phyloP scores from a whole-genome alignment of 2,329 filamentous ascomycete species.

The Cercospora sp. region DNA sequence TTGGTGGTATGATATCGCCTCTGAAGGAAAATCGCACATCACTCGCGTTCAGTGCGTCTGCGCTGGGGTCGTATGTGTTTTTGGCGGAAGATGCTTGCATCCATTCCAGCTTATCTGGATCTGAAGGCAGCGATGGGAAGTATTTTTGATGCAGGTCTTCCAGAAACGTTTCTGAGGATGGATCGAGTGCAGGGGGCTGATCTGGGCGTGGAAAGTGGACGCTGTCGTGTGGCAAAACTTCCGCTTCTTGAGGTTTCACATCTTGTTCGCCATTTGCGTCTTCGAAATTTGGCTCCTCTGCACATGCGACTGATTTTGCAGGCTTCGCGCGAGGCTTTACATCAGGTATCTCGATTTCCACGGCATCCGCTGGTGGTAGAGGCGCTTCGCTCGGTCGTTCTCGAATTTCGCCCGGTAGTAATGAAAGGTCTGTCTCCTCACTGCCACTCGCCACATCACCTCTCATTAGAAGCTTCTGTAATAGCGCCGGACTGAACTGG shows the following conservation, averaged over 20 bases:
- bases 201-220: constrained; percentile 62
- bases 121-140: constrained; percentile 82
- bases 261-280: constrained; percentile 10
- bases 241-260: not conserved
- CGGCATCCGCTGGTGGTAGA: not conserved
- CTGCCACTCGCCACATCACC: constrained; percentile 71
- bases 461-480: constrained; percentile 73
- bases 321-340: constrained; percentile 17
- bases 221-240: constrained; percentile 27
- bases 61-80: constrained; percentile 79
- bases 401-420: not conserved
- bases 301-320: constrained; percentile 32
- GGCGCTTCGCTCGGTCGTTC: not conserved
- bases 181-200: constrained; percentile 73
- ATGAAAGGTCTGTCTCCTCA: constrained; percentile 43
- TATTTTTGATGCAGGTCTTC: constrained; percentile 84
- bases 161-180: constrained; percentile 79
- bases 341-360: not conserved
- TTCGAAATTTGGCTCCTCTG: constrained; percentile 18
- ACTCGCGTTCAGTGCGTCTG: constrained; percentile 69
- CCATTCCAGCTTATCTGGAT: constrained; percentile 86
- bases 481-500: constrained; percentile 70
- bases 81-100: constrained; percentile 65
- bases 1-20: constrained; percentile 76
- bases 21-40: constrained; percentile 86